phyloP scores from a whole-genome alignment of 1,284 basidiomycete species.

The Fistulinella cinereoalba region DNA sequence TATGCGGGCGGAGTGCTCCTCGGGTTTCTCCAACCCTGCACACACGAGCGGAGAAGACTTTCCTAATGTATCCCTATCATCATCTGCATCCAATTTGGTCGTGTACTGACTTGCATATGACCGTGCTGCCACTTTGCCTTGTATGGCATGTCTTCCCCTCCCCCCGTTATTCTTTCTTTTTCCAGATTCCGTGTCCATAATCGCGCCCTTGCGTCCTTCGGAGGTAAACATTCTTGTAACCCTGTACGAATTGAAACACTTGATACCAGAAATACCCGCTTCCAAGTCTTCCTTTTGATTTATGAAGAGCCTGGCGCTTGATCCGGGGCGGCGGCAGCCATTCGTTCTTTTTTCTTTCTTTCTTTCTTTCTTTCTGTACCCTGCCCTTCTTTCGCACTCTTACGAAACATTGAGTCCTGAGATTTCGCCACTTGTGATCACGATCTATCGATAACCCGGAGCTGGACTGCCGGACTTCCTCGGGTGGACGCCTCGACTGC shows the following conservation, averaged over 20 bases:
- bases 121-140: slow-evolving; percentile 11
- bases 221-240: slow-evolving; percentile 13
- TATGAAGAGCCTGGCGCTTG: slow-evolving; percentile 2
- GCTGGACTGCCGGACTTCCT: not conserved
- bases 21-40: slow-evolving; percentile 15
- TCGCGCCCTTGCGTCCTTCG: slow-evolving; percentile 10
- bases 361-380: not conserved
- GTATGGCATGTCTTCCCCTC: slow-evolving; percentile 10
- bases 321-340: slow-evolving; percentile 13
- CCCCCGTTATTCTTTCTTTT: slow-evolving; percentile 5
- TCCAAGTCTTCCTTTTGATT: slow-evolving; percentile 6
- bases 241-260: slow-evolving; percentile 20
- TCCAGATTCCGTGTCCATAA: slow-evolving; percentile 6
- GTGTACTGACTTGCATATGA: slow-evolving; percentile 16
- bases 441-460: not conserved
- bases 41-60: slow-evolving; percentile 22
- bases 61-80: slow-evolving; percentile 22
- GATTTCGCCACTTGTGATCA: not conserved
- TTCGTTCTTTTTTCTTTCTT: not conserved
- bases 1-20: slow-evolving; percentile 23
- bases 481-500: not conserved
- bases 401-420: not conserved
- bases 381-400: not conserved
- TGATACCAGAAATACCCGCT: slow-evolving; percentile 13
- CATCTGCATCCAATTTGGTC: slow-evolving; percentile 21